A percentile compares a stretch with the other conserved stretches of the same genome.
Evolutionary conservation across 495 filamentous ascomycete genomes (phyloP).

Genomic region (Neurospora sp.): DNA sequence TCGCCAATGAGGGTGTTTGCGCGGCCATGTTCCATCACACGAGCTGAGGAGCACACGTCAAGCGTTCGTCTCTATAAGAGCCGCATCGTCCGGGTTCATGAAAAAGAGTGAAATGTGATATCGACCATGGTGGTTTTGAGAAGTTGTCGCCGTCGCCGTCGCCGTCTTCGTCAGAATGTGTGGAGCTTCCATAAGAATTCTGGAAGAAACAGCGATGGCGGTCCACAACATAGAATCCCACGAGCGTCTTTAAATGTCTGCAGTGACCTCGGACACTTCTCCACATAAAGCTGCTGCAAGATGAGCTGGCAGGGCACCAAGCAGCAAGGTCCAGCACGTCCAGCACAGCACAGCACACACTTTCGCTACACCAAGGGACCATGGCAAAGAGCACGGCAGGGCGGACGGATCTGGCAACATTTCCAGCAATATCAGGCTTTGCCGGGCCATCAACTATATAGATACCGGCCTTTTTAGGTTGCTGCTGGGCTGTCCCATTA

Average conservation of each 20-base stretch:
- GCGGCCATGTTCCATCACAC: constrained; percentile 15
- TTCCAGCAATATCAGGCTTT: background rate
- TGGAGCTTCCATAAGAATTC: background rate
- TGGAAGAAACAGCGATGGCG: background rate
- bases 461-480: background rate
- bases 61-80: constrained; percentile 15
- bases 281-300: constrained; percentile 26
- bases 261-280: constrained; percentile 12
- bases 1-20: constrained; percentile 21
- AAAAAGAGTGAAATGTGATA: background rate
- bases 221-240: background rate
- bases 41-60: constrained; percentile 7
- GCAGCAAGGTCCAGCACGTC: background rate
- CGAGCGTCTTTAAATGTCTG: constrained; percentile 17
- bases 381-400: background rate
- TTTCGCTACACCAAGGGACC: background rate
- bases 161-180: background rate
- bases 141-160: background rate
- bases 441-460: background rate
- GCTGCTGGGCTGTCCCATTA: background rate
- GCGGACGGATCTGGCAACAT: background rate
- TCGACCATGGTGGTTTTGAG: background rate
- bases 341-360: background rate
- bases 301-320: constrained; percentile 28
- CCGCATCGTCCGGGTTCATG: constrained; percentile 11